Evolutionary conservation across 768 basidiomycete species (phyloP), one percentile per base, ranked within the genome.

Genomic region (Cystobasidium onofrii): DNA sequence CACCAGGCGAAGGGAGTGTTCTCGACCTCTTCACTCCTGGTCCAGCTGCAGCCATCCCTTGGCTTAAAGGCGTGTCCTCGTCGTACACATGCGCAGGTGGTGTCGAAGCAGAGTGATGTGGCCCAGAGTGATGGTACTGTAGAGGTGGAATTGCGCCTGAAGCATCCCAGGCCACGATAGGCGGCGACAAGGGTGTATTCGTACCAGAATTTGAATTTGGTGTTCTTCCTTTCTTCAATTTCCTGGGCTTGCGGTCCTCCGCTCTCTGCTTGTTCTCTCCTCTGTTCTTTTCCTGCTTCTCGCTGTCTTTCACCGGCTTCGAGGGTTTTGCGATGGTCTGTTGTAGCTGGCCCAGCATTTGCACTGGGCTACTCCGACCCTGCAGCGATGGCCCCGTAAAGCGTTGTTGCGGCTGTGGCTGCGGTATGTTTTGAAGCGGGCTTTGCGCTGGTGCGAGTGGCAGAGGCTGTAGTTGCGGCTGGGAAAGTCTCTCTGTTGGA

Each of bases 221-320:
- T 44, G 69, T 71, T 39, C 69, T 55, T 3, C 69, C 69, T 25
- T 72, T 72, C 55, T 75, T 75, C 4, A 67, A 43, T 64, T 67
- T 72, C 18, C 52, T 44, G 27, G 65, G 66, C 57, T 57, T 36
- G n/a, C 74, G n/a, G 33, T 75, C 54, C 43, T 74, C 33, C 54
- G n/a, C n/a, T n/a, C n/a, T n/a, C n/a, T n/a, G n/a, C n/a, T n/a
- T n/a, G n/a, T n/a, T n/a, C n/a, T n/a, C n/a, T n/a, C n/a, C n/a
- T n/a, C n/a, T n/a, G n/a, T n/a, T n/a, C n/a, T 13, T 64, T 13
- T 43, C 7, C n/a, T 64, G 25, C 39, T 55, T 44, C 54, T 52
- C 33, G 1, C 41, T 50, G 9, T 71, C 65, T 44, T 67, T 67
- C 31, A 27, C 31, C 64, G 23, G 1, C 15, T 43, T 57, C 3